A percentile compares a stretch with the other conserved stretches of the same genome.
These are phyloP conservation scores for Irpex sp. DNA, from an alignment of 1,284 basidiomycete genomes.

Conservation along the genomic window DNA sequence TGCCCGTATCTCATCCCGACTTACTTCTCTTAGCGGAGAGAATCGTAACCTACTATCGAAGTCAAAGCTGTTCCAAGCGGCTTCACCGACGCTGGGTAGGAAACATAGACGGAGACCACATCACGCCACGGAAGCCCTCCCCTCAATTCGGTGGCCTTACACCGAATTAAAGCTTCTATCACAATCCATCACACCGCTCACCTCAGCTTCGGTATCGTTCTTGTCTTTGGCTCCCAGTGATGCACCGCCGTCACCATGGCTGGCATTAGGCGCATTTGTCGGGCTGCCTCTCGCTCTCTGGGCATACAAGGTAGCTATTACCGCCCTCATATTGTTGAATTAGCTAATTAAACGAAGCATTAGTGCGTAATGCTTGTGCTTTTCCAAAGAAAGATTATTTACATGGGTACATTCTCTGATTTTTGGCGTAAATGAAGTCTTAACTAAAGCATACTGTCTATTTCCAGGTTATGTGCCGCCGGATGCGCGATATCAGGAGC, in stretches of 20 bases:
- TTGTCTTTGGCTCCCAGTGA: not conserved
- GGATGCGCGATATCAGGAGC: constrained; percentile 35
- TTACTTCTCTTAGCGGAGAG: no score
- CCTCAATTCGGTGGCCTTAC: no score
- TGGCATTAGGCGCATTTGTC: not conserved
- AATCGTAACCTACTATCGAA: no score
- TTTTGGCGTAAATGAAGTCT: not conserved
- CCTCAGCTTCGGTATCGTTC: not conserved
- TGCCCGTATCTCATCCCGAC: no score
- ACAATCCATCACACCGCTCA: not conserved
- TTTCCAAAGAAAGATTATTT: constrained; percentile 50
- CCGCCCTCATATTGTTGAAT: not conserved
- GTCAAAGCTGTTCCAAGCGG: no score
- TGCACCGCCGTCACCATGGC: not conserved
- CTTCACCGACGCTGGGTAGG: no score
- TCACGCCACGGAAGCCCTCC: no score
- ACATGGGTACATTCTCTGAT: constrained; percentile 37
- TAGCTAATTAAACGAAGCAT: not conserved
- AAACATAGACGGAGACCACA: no score
- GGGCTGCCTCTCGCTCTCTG: not conserved
- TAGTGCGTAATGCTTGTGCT: constrained; percentile 46
- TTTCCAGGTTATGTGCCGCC: constrained; percentile 40
- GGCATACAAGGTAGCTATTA: not conserved
- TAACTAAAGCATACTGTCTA: not conserved
- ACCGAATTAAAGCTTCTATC: no score